A percentile compares a stretch with the other conserved stretches of the same genome.
Evolutionary conservation across 140 eudicot genomes (phyloP).

Genomic region (Eryngium alpinum): DNA sequence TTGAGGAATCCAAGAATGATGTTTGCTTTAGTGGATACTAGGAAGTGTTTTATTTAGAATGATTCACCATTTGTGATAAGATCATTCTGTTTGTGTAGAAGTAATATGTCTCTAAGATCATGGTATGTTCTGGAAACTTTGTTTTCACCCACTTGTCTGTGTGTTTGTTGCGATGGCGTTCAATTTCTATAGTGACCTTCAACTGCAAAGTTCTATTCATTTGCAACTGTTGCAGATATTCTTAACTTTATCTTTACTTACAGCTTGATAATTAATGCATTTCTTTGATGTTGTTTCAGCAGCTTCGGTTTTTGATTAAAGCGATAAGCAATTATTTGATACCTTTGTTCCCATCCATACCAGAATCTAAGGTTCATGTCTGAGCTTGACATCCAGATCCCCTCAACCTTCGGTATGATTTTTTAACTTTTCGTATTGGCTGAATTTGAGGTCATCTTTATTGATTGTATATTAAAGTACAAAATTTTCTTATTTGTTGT

Average conservation of each 20-base stretch:
- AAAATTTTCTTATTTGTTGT: not conserved
- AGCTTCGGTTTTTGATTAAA: constrained; percentile 15
- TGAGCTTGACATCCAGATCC: constrained; percentile 68
- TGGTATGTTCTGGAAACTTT: too few relatives aligned
- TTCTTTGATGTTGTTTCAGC: constrained; percentile 25
- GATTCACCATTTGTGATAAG: too few relatives aligned
- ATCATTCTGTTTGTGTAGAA: too few relatives aligned
- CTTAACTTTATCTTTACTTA: not conserved
- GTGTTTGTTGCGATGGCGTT: too few relatives aligned
- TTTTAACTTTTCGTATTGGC: not conserved
- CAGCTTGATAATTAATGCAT: constrained; percentile 3
- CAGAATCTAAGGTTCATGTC: constrained; percentile 61
- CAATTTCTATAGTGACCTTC: too few relatives aligned
- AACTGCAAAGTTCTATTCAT: too few relatives aligned
- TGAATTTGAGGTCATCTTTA: not conserved
- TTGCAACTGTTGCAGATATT: too few relatives aligned
- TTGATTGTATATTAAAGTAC: not conserved
- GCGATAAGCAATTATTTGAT: constrained; percentile 18
- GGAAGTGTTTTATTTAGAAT: too few relatives aligned
- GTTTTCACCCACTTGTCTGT: too few relatives aligned
- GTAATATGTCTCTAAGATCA: too few relatives aligned
- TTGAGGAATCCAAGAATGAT: too few relatives aligned
- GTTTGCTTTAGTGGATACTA: too few relatives aligned
- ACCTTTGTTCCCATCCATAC: constrained; percentile 30
- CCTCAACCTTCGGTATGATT: constrained; percentile 57